phyloP scores from a whole-genome alignment of 2,329 filamentous ascomycete species.

The Phialemonium atrogriseum region DNA sequence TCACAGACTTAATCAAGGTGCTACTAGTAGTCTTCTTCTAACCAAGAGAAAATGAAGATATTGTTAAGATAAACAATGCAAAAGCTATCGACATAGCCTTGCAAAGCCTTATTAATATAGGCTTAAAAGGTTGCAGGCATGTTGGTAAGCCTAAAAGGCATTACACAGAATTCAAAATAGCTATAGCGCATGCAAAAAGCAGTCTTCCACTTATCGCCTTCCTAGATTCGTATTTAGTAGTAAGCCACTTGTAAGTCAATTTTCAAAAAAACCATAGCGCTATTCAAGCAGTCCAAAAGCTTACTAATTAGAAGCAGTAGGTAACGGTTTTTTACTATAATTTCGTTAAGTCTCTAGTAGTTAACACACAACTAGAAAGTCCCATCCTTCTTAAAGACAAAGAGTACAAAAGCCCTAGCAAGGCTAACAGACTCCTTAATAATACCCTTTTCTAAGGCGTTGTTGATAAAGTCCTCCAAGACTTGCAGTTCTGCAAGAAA shows the following conservation, averaged over 20 bases:
- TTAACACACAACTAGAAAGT: slow-evolving; percentile 23
- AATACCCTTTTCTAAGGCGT: not conserved
- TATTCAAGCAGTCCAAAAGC: slow-evolving; percentile 15
- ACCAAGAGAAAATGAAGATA: slow-evolving; percentile 7
- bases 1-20: too few species aligned
- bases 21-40: too few species aligned
- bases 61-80: slow-evolving; percentile 8
- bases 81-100: slow-evolving; percentile 3
- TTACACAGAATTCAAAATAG: slow-evolving; percentile 20
- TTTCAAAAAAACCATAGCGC: slow-evolving; percentile 19
- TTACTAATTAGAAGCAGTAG: slow-evolving; percentile 22
- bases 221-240: slow-evolving; percentile 12
- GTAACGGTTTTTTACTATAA: slow-evolving; percentile 25
- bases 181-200: slow-evolving; percentile 16
- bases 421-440: not conserved
- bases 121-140: slow-evolving; percentile 6
- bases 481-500: not conserved
- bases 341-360: slow-evolving; percentile 23
- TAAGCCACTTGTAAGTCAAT: slow-evolving; percentile 13
- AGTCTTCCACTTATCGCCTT: slow-evolving; percentile 21
- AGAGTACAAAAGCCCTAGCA: slow-evolving; percentile 14
- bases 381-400: slow-evolving; percentile 21
- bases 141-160: slow-evolving; percentile 19
- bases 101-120: slow-evolving; percentile 7
- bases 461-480: not conserved